A percentile compares a stretch with the other conserved stretches of the same genome.
phyloP scores from a whole-genome alignment of 1,284 basidiomycete genomes.

The Golubevia pallescens region DNA sequence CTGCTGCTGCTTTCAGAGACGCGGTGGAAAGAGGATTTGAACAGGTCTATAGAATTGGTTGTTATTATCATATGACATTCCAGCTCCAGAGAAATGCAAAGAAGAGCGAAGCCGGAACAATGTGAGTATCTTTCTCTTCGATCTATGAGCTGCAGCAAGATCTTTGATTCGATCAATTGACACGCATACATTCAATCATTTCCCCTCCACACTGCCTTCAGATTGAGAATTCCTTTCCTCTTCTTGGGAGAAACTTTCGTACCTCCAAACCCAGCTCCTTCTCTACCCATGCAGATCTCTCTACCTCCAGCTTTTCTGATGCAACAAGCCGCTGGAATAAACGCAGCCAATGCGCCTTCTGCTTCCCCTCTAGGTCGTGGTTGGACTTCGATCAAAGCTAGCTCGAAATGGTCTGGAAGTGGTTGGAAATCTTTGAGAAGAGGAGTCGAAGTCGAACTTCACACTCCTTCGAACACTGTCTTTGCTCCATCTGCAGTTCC shows the following conservation, averaged over 20 bases:
- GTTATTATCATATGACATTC: constrained; percentile 49
- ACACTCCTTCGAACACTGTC: constrained; percentile 21
- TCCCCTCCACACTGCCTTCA: background rate
- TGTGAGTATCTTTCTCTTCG: constrained; percentile 7
- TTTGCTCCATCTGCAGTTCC: constrained; percentile 46
- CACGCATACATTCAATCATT: too few relatives aligned
- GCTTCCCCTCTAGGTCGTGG: constrained; percentile 21
- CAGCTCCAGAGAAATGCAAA: constrained; percentile 27
- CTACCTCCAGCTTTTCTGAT: constrained; percentile 7
- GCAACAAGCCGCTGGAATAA: background rate
- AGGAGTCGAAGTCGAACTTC: constrained; percentile 37
- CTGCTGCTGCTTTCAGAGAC: constrained; percentile 18
- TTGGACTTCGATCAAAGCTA: constrained; percentile 34
- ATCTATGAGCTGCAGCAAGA: constrained; percentile 19
- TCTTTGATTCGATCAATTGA: constrained; percentile 18
- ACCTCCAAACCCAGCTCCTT: constrained; percentile 31
- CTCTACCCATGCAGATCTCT: constrained; percentile 34
- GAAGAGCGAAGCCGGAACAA: constrained; percentile 5
- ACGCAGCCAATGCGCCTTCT: constrained; percentile 4
- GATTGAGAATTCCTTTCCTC: constrained; percentile 44
- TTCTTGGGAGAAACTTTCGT: constrained; percentile 44
- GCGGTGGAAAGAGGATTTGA: constrained; percentile 40
- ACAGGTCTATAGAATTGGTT: constrained; percentile 47
- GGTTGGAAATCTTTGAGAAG: constrained; percentile 29
- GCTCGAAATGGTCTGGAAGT: constrained; percentile 45